Evolutionary conservation across 345 rosid species (phyloP).

Genomic region (Dipteronia sinensis): DNA sequence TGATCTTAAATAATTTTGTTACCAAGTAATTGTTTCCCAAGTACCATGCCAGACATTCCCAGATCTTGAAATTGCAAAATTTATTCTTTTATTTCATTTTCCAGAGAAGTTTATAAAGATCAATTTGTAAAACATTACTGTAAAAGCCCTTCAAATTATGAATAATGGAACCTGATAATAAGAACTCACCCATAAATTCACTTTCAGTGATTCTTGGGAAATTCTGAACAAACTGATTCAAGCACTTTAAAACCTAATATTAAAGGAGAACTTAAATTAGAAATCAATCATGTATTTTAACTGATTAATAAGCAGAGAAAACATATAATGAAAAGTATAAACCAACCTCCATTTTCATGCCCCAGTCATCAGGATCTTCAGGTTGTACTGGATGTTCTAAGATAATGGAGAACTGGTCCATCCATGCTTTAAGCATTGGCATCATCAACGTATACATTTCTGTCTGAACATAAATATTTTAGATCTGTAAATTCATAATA

Average conservation of each 20-base stretch:
- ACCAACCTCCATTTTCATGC: conserved; percentile 86
- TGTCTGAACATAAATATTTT: conserved; percentile 55
- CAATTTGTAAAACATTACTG: background rate
- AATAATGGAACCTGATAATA: background rate
- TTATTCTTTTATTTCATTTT: background rate
- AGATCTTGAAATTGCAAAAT: background rate
- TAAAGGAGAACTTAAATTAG: conserved; percentile 10
- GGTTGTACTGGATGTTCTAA: conserved; percentile 68
- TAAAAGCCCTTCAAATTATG: background rate
- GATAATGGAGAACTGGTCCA: conserved; percentile 66
- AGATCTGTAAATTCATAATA: conserved; percentile 35
- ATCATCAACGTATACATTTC: conserved; percentile 60
- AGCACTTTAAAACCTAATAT: conserved; percentile 80
- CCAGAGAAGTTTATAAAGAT: background rate
- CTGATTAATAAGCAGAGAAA: conserved; percentile 1
- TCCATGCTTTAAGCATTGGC: conserved; percentile 73
- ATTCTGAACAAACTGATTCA: conserved; percentile 90
- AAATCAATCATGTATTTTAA: conserved; percentile 1
- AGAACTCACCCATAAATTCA: conserved; percentile 68
- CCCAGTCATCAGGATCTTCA: conserved; percentile 97
- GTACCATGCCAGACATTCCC: background rate
- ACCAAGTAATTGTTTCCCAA: background rate
- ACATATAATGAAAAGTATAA: background rate
- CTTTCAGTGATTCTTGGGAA: conserved; percentile 65
- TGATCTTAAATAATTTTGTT: background rate